Percentiles rank a stretch among this genome's conserved stretches.
These are phyloP conservation scores for Candida oleophila DNA, from an alignment of 805 yeast species.

Conservation along the genomic window DNA sequence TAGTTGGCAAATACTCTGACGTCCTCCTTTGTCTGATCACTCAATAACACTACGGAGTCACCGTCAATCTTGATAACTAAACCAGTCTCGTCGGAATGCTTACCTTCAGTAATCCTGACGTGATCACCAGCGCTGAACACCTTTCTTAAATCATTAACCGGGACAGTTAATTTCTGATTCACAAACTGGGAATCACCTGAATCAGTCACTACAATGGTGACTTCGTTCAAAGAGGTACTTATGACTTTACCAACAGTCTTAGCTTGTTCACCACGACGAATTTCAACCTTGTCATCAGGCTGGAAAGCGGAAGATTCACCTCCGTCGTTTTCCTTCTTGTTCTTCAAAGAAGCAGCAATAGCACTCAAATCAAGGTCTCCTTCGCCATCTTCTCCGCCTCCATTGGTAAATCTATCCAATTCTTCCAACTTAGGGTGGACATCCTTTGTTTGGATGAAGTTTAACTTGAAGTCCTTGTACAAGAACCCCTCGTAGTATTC, in stretches of 20 bases:
- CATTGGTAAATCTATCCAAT: slow-evolving; percentile 73
- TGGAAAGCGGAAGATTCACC: slow-evolving; percentile 55
- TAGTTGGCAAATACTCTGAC: slow-evolving; percentile 91
- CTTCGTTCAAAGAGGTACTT: slow-evolving; percentile 57
- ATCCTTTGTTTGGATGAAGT: slow-evolving; percentile 73
- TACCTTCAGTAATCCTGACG: slow-evolving; percentile 88
- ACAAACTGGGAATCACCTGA: slow-evolving; percentile 56
- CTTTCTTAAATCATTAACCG: slow-evolving; percentile 78
- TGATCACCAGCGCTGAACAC: slow-evolving; percentile 91
- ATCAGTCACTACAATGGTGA: slow-evolving; percentile 49
- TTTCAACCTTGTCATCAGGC: slow-evolving; percentile 92
- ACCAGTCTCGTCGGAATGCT: slow-evolving; percentile 92
- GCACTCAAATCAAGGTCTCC: slow-evolving; percentile 70
- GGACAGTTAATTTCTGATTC: slow-evolving; percentile 71
- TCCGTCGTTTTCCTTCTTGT: slow-evolving; percentile 31
- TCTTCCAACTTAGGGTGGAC: slow-evolving; percentile 90
- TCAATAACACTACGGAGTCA: slow-evolving; percentile 84
- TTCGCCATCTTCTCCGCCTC: slow-evolving; percentile 71
- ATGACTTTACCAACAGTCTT: slow-evolving; percentile 81
- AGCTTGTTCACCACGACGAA: slow-evolving; percentile 89
- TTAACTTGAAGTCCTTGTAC: slow-evolving; percentile 81
- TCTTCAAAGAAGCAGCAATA: slow-evolving; percentile 82
- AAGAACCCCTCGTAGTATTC: slow-evolving; percentile 89
- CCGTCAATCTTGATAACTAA: slow-evolving; percentile 79
- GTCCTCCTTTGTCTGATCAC: slow-evolving; percentile 86